These are phyloP conservation scores for Podochytrium sp. DNA, from an alignment of 192 early-diverging fungal genomes.

Conservation along the genomic window DNA sequence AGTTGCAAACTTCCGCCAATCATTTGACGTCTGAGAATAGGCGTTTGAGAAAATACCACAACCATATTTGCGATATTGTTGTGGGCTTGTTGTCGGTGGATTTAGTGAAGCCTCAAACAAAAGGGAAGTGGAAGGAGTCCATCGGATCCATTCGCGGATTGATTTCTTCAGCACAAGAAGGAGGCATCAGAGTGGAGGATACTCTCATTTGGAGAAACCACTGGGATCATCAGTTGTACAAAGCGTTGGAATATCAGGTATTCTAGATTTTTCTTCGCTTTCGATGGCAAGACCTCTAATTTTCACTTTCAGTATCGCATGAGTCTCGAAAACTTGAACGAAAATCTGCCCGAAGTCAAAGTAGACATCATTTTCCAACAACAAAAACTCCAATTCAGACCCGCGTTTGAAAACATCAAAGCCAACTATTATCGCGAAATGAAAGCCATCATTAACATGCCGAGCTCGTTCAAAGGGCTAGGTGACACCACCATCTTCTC, in stretches of 20 bases:
- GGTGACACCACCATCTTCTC: conserved; percentile 49
- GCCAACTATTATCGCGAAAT: conserved; percentile 70
- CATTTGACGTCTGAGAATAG: conserved; percentile 52
- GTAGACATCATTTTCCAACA: conserved; percentile 61
- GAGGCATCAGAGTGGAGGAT: conserved; percentile 39
- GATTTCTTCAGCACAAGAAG: conserved; percentile 44
- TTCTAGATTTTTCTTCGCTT: not conserved
- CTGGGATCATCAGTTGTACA: conserved; percentile 64
- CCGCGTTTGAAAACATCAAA: conserved; percentile 61
- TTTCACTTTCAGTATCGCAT: conserved; percentile 45
- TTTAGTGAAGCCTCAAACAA: conserved; percentile 51
- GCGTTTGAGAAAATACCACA: conserved; percentile 50
- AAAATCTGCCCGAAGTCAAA: conserved; percentile 57
- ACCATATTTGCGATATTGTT: conserved; percentile 46
- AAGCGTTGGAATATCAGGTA: conserved; percentile 51
- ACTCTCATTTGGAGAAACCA: conserved; percentile 59
- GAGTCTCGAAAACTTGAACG: conserved; percentile 53
- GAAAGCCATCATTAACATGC: conserved; percentile 65
- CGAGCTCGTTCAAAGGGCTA: conserved; percentile 51
- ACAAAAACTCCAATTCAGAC: conserved; percentile 56
- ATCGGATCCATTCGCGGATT: conserved; percentile 46
- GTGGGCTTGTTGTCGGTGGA: conserved; percentile 44
- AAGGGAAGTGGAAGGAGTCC: conserved; percentile 57
- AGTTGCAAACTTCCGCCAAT: conserved; percentile 48
- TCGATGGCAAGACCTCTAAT: not conserved